phyloP scores from a whole-genome alignment of 1,139 yeast species.

The Hyphopichia burtonii region DNA sequence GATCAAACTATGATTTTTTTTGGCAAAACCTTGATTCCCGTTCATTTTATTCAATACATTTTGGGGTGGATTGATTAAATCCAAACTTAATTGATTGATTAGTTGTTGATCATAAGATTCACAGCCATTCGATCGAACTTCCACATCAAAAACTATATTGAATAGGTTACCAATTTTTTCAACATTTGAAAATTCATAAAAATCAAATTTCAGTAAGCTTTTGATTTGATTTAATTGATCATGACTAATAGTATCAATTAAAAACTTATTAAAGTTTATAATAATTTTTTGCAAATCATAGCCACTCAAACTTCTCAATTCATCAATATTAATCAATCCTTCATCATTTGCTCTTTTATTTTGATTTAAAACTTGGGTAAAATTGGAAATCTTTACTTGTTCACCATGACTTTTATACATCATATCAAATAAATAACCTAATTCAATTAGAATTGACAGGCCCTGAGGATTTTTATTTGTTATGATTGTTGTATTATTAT shows the following conservation, averaged over 20 bases:
- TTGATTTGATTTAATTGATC: constrained; percentile 43
- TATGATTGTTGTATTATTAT: constrained; percentile 27
- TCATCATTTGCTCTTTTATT: constrained; percentile 45
- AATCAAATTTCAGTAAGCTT: constrained; percentile 24
- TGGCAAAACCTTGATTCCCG: constrained; percentile 17
- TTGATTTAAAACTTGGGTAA: constrained; percentile 48
- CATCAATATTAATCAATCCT: constrained; percentile 55
- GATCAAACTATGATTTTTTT: constrained; percentile 19
- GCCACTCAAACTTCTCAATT: constrained; percentile 35
- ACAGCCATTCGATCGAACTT: constrained; percentile 36
- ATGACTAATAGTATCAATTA: constrained; percentile 47
- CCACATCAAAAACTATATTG: constrained; percentile 46
- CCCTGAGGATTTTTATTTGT: constrained; percentile 37
- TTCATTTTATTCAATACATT: constrained; percentile 21
- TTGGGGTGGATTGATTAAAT: constrained; percentile 34
- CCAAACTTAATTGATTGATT: constrained; percentile 35
- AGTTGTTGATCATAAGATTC: constrained; percentile 28
- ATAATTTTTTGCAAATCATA: constrained; percentile 39
- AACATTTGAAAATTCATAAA: constrained; percentile 6
- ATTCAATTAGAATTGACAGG: constrained; percentile 66
- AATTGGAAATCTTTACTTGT: constrained; percentile 72
- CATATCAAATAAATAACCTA: constrained; percentile 92
- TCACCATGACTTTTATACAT: constrained; percentile 74
- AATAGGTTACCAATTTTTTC: constrained; percentile 31
- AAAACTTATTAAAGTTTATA: constrained; percentile 58